These are phyloP conservation scores for Rhododendron williamsianum DNA, from an alignment of 148 eudicot genomes.

Conservation along the genomic window DNA sequence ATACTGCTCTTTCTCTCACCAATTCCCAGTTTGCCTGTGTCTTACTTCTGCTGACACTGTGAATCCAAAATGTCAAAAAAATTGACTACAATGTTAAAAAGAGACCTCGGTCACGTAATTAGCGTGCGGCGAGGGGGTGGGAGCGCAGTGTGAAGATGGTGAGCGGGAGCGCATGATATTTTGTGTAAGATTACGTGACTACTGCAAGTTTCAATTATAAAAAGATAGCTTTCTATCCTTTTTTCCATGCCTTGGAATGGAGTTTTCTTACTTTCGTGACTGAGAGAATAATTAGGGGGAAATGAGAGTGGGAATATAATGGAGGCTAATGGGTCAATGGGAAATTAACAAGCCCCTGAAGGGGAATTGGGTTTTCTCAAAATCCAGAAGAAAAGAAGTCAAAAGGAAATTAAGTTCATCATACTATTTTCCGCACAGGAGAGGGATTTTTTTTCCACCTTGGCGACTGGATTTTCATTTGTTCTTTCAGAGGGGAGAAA, in stretches of 20 bases:
- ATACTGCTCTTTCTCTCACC: not conserved
- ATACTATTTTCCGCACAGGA: not conserved
- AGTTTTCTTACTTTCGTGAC: not conserved
- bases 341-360: not conserved
- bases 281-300: not conserved
- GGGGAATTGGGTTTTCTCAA: not conserved
- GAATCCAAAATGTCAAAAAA: not conserved
- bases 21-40: not conserved
- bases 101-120: not conserved
- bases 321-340: not conserved
- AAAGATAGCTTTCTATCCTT: not conserved
- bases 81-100: not conserved
- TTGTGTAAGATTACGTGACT: not conserved
- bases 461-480: not conserved
- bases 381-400: not conserved
- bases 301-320: not conserved
- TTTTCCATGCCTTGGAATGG: not conserved
- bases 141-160: too few species aligned
- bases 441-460: not conserved
- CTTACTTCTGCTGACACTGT: not conserved
- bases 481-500: not conserved
- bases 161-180: too few species aligned
- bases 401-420: not conserved
- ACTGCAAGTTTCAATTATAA: too few species aligned
- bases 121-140: not conserved